A percentile compares a stretch with the other conserved stretches of the same genome.
phyloP scores from a whole-genome alignment of 2,329 filamentous ascomycete genomes.

The Metarhizium rileyi region DNA sequence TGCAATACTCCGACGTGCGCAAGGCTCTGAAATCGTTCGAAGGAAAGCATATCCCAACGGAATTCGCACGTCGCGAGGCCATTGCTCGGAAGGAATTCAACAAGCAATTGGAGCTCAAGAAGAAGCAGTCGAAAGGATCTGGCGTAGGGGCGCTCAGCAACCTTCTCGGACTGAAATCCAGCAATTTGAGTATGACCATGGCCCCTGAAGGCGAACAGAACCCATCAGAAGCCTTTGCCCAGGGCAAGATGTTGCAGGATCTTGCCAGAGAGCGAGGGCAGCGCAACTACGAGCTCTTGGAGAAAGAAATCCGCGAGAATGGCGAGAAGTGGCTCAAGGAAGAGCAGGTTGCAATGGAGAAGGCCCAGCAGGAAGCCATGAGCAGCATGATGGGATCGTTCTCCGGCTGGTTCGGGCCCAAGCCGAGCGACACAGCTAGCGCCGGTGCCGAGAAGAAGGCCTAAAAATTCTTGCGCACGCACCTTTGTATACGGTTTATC shows the following conservation, averaged over 20 bases:
- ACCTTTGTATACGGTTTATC: not conserved
- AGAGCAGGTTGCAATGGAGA: conserved; percentile 80
- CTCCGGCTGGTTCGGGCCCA: conserved; percentile 19
- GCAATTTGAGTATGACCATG: conserved; percentile 52
- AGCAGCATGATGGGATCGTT: conserved; percentile 82
- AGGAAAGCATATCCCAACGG: conserved; percentile 76
- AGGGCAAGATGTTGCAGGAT: conserved; percentile 97
- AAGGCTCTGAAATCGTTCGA: conserved; percentile 81
- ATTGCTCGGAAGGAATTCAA: conserved; percentile 78
- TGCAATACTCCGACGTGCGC: conserved; percentile 82
- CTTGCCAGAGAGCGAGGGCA: conserved; percentile 86
- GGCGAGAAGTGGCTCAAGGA: conserved; percentile 95
- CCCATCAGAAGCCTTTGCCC: conserved; percentile 66
- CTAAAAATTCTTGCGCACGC: not conserved
- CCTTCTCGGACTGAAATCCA: conserved; percentile 68
- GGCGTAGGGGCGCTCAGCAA: conserved; percentile 61
- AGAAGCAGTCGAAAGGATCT: conserved; percentile 43
- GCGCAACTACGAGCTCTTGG: conserved; percentile 79
- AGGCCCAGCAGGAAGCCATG: conserved; percentile 82
- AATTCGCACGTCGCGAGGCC: conserved; percentile 84
- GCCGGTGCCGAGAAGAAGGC: conserved; percentile 10
- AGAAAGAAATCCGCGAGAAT: conserved; percentile 85
- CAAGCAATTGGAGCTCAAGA: conserved; percentile 61
- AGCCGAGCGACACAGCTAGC: conserved; percentile 6
- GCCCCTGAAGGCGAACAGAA: conserved; percentile 56